phyloP scores from a whole-genome alignment of 164 flowering plant genomes.

The Vitis rotundifolia region DNA sequence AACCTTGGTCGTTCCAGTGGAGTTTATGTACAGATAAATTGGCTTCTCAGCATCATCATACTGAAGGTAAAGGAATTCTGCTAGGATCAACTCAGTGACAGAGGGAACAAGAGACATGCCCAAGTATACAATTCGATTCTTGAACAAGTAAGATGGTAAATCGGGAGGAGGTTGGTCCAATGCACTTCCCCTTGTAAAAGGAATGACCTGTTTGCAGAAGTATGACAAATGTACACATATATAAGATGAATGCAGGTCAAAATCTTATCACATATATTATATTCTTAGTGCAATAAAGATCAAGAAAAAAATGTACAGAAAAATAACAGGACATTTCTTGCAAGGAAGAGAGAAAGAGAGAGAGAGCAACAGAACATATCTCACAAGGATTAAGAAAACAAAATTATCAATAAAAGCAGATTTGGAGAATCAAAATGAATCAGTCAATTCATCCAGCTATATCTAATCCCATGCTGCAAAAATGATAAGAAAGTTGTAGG shows the following conservation, averaged over 20 bases:
- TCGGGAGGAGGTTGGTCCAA: constrained; percentile 98
- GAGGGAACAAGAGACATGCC: constrained; percentile 92
- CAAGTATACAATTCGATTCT: constrained; percentile 85
- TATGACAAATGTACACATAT: background rate
- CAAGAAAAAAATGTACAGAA: too few relatives aligned
- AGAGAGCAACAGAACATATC: too few relatives aligned
- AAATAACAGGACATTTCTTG: too few relatives aligned
- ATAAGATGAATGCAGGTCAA: background rate
- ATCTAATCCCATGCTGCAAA: too few relatives aligned
- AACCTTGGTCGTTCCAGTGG: constrained; percentile 95
- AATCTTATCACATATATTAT: too few relatives aligned
- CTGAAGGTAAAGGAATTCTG: constrained; percentile 87
- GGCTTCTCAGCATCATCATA: constrained; percentile 80
- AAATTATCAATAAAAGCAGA: too few relatives aligned
- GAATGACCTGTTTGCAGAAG: constrained; percentile 69
- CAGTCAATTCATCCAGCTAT: too few relatives aligned
- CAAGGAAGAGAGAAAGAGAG: too few relatives aligned
- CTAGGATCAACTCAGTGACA: constrained; percentile 83
- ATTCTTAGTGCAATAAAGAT: too few relatives aligned
- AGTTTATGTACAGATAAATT: constrained; percentile 84
- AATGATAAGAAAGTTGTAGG: too few relatives aligned
- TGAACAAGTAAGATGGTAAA: constrained; percentile 81
- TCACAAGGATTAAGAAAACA: too few relatives aligned
- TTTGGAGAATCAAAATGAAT: too few relatives aligned
- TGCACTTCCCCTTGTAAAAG: constrained; percentile 74